phyloP scores from a whole-genome alignment of 192 early-diverging fungal genomes.

The Lobosporangium transversale region DNA sequence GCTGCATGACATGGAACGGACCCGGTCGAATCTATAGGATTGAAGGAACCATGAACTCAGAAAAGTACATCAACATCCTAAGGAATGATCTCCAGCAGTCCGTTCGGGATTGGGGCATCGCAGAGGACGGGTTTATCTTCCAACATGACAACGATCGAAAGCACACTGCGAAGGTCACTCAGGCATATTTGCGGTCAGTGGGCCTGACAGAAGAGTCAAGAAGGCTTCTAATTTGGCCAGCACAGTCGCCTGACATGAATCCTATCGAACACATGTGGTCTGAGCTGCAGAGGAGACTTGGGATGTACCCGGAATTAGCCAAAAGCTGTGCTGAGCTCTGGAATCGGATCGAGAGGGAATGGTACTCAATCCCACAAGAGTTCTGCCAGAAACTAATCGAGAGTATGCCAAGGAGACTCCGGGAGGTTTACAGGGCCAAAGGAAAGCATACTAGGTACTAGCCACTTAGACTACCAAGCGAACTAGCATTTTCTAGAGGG shows the following conservation, averaged over 20 bases:
- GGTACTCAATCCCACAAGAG: neutral
- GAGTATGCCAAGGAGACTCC: conserved; percentile 5
- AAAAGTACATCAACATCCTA: too few relatives aligned
- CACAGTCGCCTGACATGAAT: conserved; percentile 5
- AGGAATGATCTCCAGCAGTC: conserved; percentile 10
- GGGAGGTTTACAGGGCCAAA: neutral
- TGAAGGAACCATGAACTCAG: conserved; percentile 13
- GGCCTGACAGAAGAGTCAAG: too few relatives aligned
- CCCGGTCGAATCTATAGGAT: conserved; percentile 14
- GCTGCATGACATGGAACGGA: too few relatives aligned
- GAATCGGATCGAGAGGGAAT: neutral
- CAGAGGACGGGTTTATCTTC: neutral
- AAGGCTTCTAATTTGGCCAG: neutral
- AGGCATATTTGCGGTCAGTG: too few relatives aligned
- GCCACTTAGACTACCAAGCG: too few relatives aligned
- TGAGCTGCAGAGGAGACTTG: neutral
- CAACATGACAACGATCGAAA: neutral
- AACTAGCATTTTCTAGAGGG: too few relatives aligned
- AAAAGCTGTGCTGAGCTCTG: neutral
- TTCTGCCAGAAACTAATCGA: neutral
- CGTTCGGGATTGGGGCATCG: conserved; percentile 1
- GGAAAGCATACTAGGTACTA: neutral
- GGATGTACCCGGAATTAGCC: neutral
- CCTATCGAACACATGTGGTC: neutral
- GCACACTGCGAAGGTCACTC: too few relatives aligned